A percentile compares a stretch with the other conserved stretches of the same genome.
Conservation (phyloP, 2,329 filamentous ascomycete genomes). For the Botrytis paeoniae region DNA sequence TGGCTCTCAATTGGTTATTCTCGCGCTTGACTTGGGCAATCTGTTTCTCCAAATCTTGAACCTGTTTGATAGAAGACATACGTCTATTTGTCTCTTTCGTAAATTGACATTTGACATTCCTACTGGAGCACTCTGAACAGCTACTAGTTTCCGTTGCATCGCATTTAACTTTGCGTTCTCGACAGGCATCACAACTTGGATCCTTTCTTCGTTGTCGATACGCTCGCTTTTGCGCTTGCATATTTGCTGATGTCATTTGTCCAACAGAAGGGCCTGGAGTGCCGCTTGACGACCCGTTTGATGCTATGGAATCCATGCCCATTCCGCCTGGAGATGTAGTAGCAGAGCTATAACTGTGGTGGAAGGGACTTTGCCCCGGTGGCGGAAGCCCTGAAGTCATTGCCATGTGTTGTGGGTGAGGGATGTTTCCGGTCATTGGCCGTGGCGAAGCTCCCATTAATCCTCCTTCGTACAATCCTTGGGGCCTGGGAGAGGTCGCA, state of each 20-base stretch:
- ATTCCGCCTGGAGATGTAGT: slow-evolving; percentile 38
- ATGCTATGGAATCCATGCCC: slow-evolving; percentile 60
- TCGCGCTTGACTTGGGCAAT: slow-evolving; percentile 76
- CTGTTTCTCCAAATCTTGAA: slow-evolving; percentile 94
- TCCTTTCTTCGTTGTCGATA: slow-evolving; percentile 95
- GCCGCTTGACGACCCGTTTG: slow-evolving; percentile 54
- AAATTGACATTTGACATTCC: slow-evolving; percentile 96
- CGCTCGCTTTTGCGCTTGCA: slow-evolving; percentile 81
- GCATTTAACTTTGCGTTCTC: slow-evolving; percentile 82
- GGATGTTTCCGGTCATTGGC: slow-evolving; percentile 47
- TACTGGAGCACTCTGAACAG: slow-evolving; percentile 95
- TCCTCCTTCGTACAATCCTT: slow-evolving; percentile 51
- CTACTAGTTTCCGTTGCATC: slow-evolving; percentile 95
- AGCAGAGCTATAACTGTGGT: slow-evolving; percentile 33
- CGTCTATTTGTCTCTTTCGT: slow-evolving; percentile 98
- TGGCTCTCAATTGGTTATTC: slow-evolving; percentile 69
- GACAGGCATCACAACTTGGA: slow-evolving; percentile 92
- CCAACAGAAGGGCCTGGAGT: slow-evolving; percentile 48
- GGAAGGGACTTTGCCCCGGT: slow-evolving; percentile 32
- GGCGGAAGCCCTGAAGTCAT: slow-evolving; percentile 49
- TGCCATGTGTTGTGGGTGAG: slow-evolving; percentile 49
- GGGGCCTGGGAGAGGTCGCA: slow-evolving; percentile 56
- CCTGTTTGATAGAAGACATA: slow-evolving; percentile 99
- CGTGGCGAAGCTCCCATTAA: slow-evolving; percentile 53
- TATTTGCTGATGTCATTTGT: slow-evolving; percentile 43